A percentile compares a stretch with the other conserved stretches of the same genome.
Conservation (phyloP, 2,329 filamentous ascomycete genomes). For the Diaporthe capsici region DNA sequence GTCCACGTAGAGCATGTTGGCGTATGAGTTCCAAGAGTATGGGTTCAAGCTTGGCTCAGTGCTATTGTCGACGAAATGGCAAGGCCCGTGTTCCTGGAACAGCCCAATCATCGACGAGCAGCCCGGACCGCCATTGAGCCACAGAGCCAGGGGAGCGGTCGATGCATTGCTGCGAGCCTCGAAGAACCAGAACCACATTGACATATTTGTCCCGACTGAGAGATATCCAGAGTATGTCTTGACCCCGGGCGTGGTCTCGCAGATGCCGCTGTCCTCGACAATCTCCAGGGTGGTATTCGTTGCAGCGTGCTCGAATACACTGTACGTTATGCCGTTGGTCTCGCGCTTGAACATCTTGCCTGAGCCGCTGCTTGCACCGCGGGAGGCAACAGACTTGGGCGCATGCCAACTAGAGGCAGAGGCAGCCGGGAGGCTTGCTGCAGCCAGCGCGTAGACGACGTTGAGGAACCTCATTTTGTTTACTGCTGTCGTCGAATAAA, state of each 20-base stretch:
- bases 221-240: conserved; percentile 37
- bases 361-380: neutral
- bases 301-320: conserved; percentile 21
- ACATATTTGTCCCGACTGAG: conserved; percentile 29
- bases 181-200: conserved; percentile 53
- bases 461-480: conserved; percentile 21
- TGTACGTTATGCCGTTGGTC: conserved; percentile 32
- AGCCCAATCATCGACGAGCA: conserved; percentile 67
- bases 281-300: conserved; percentile 23
- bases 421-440: neutral
- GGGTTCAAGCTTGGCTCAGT: conserved; percentile 66
- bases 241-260: conserved; percentile 38
- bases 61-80: conserved; percentile 59
- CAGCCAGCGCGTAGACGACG: neutral
- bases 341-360: conserved; percentile 33
- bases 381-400: neutral
- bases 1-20: conserved; percentile 66
- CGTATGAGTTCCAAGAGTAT: conserved; percentile 71
- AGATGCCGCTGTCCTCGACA: conserved; percentile 33
- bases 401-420: conserved; percentile 3
- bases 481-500: neutral
- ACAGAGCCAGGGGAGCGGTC: conserved; percentile 62
- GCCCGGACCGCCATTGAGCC: conserved; percentile 72
- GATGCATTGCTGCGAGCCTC: conserved; percentile 50
- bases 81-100: conserved; percentile 66